Percentiles rank a stretch among this genome's conserved stretches.
Evolutionary conservation across 148 eudicot species (phyloP).

Genomic region (Salicornia ramosissima): DNA sequence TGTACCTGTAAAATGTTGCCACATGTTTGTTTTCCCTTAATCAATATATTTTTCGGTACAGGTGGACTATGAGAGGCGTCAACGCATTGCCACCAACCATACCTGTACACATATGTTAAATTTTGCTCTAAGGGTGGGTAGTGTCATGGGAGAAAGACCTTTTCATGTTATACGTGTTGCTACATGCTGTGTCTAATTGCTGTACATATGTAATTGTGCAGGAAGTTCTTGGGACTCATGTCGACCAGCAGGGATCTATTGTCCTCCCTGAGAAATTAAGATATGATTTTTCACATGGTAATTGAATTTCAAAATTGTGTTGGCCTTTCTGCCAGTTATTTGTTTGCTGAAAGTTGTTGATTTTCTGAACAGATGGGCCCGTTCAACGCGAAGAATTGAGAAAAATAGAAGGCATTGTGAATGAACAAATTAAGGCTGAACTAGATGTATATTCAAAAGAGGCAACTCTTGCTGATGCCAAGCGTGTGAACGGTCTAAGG

Average conservation of each 20-base stretch:
- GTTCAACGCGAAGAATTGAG: constrained; percentile 78
- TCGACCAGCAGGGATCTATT: constrained; percentile 97
- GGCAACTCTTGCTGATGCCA: constrained; percentile 75
- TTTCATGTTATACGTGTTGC: too few relatives aligned
- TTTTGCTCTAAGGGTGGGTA: constrained; percentile 82
- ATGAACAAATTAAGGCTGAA: constrained; percentile 84
- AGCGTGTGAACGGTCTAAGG: constrained; percentile 77
- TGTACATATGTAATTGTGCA: constrained; percentile 32
- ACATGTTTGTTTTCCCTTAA: neutral
- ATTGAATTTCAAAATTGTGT: neutral
- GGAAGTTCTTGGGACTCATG: constrained; percentile 92
- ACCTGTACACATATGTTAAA: constrained; percentile 98
- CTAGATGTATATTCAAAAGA: constrained; percentile 80
- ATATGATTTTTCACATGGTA: constrained; percentile 97
- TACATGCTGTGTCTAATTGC: too few relatives aligned
- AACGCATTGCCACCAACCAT: constrained; percentile 90
- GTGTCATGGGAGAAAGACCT: constrained; percentile 5
- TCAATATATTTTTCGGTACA: constrained; percentile 24
- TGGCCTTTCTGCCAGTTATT: neutral
- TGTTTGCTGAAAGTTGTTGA: constrained; percentile 3
- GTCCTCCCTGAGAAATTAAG: constrained; percentile 94
- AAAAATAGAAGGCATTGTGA: constrained; percentile 73
- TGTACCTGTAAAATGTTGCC: too few relatives aligned
- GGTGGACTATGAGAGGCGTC: constrained; percentile 89
- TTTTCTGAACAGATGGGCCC: constrained; percentile 59